Conservation (phyloP, 1,284 basidiomycete genomes). For the Apiotrichum laibachii region DNA sequence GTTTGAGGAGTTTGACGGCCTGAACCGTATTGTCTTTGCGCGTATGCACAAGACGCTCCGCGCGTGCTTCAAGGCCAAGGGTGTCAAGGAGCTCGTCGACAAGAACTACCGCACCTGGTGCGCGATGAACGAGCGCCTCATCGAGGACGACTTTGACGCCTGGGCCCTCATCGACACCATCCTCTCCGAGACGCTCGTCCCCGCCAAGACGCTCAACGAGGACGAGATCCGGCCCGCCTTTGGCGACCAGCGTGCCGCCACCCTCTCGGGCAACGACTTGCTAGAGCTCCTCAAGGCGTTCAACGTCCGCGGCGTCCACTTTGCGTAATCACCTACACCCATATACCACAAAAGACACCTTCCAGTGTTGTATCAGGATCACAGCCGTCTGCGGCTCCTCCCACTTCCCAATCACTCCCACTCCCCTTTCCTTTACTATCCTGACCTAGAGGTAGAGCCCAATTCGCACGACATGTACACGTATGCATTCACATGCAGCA, state of each 20-base stretch:
- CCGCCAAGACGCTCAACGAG: constrained; percentile 23
- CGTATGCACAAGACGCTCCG: constrained; percentile 87
- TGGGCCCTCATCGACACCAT: constrained; percentile 73
- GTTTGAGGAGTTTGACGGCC: constrained; percentile 97
- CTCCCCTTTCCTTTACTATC: not conserved
- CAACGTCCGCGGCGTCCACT: constrained; percentile 78
- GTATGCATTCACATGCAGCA: constrained; percentile 22
- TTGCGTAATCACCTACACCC: constrained; percentile 56
- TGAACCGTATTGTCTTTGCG: constrained; percentile 85
- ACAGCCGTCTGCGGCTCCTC: too few species aligned
- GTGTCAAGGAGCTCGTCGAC: constrained; percentile 91
- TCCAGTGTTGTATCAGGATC: constrained; percentile 14
- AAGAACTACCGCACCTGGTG: constrained; percentile 94
- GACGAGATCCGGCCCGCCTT: constrained; percentile 51
- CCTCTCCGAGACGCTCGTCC: constrained; percentile 55
- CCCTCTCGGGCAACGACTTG: constrained; percentile 81
- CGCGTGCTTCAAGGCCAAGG: constrained; percentile 84
- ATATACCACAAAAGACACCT: not conserved
- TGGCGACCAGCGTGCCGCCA: constrained; percentile 69
- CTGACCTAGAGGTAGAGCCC: not conserved
- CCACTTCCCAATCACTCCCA: too few species aligned
- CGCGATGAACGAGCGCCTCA: constrained; percentile 74
- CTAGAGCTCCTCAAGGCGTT: constrained; percentile 76
- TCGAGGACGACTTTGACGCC: constrained; percentile 70
- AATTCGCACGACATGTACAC: constrained; percentile 20